phyloP scores from a whole-genome alignment of 2,329 filamentous ascomycete species.

The Trichoderma atroviride region DNA sequence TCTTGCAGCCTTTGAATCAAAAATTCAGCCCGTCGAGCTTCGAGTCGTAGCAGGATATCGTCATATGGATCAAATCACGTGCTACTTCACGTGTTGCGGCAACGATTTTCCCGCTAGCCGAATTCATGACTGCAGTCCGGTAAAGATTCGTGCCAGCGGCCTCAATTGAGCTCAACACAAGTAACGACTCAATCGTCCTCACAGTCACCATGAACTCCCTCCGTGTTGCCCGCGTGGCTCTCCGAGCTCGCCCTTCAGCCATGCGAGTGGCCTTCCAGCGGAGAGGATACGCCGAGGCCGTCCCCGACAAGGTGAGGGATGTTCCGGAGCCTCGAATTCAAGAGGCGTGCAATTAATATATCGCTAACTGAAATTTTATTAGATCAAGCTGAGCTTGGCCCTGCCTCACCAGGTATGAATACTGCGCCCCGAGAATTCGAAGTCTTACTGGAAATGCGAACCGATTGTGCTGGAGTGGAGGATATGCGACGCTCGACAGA shows the following conservation, averaged over 20 bases:
- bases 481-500: constrained; percentile 35
- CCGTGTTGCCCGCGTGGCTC: constrained; percentile 86
- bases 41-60: background rate
- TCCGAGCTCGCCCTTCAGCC: constrained; percentile 78
- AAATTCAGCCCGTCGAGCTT: background rate
- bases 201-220: constrained; percentile 83
- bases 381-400: constrained; percentile 97
- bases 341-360: constrained; percentile 9
- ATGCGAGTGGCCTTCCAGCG: constrained; percentile 77
- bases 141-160: constrained; percentile 54
- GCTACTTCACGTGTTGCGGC: constrained; percentile 37
- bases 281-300: constrained; percentile 87
- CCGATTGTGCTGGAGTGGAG: constrained; percentile 35
- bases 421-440: constrained; percentile 30
- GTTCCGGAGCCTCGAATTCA: constrained; percentile 29
- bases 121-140: constrained; percentile 45
- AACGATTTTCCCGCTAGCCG: constrained; percentile 47
- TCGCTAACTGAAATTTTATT: constrained; percentile 29
- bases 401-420: constrained; percentile 94
- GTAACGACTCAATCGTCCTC: constrained; percentile 55
- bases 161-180: constrained; percentile 46
- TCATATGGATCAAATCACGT: constrained; percentile 27
- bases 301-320: constrained; percentile 72
- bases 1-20: background rate
- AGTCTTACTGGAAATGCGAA: constrained; percentile 33